Conservation (phyloP, 345 rosid species). For the Eucalyptus curtisii region DNA sequence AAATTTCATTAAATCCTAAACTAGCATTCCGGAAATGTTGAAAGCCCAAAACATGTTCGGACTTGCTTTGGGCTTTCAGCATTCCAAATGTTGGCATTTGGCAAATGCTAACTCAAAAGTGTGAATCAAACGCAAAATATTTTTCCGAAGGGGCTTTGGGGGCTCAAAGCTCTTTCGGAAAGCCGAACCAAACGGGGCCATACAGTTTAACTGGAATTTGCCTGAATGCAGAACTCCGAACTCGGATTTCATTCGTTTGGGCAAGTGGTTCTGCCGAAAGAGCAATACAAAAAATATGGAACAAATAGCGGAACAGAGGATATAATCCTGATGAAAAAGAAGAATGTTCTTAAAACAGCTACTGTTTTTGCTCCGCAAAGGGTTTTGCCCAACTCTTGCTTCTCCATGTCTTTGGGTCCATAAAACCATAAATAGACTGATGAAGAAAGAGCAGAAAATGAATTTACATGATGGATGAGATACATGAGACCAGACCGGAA, state of each 20-base stretch:
- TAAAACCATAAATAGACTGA: neutral
- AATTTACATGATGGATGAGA: neutral
- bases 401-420: neutral
- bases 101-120: too few species aligned
- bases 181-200: too few species aligned
- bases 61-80: too few species aligned
- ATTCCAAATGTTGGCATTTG: too few species aligned
- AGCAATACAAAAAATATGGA: neutral
- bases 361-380: neutral
- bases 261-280: neutral
- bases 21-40: too few species aligned
- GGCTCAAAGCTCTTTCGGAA: too few species aligned
- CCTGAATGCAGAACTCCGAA: neutral
- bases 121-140: too few species aligned
- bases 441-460: neutral
- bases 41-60: too few species aligned
- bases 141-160: too few species aligned
- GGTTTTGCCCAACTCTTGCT: neutral
- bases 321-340: neutral
- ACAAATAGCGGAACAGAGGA: neutral
- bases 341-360: neutral
- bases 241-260: neutral
- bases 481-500: neutral
- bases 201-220: neutral
- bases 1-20: too few species aligned